phyloP scores from a whole-genome alignment of 805 yeast species.

The Yarrowia sp. region DNA sequence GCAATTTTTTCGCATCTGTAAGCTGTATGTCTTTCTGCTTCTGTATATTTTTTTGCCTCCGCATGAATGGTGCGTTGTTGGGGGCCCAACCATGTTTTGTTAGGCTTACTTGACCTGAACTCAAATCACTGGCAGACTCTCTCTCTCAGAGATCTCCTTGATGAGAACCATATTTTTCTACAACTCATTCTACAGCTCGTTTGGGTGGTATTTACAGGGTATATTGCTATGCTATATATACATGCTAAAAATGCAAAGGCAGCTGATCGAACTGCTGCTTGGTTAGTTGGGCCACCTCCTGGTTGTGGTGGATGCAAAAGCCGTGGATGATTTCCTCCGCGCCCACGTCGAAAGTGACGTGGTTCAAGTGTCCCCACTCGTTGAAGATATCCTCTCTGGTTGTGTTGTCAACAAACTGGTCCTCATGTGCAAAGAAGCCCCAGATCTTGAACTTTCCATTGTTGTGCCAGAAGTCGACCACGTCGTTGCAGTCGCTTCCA shows the following conservation, averaged over 20 bases:
- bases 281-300: slow-evolving; percentile 43
- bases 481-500: slow-evolving; percentile 42
- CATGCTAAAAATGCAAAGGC: slow-evolving; percentile 80
- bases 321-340: slow-evolving; percentile 52
- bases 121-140: not conserved
- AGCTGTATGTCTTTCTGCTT: not conserved
- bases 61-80: too few relatives aligned
- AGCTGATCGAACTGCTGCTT: slow-evolving; percentile 47
- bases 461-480: slow-evolving; percentile 50
- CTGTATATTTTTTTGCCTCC: not conserved
- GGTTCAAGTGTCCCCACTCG: slow-evolving; percentile 40
- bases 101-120: not conserved
- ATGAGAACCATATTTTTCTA: not conserved
- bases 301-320: slow-evolving; percentile 58
- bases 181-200: not conserved
- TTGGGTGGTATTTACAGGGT: slow-evolving; percentile 35
- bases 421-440: slow-evolving; percentile 57
- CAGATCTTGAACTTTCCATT: slow-evolving; percentile 46
- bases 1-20: not conserved
- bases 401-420: slow-evolving; percentile 61
- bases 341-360: slow-evolving; percentile 40
- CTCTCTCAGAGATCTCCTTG: too few relatives aligned
- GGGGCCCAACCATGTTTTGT: too few relatives aligned
- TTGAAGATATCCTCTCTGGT: slow-evolving; percentile 49
- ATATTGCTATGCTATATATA: slow-evolving; percentile 79